These are phyloP conservation scores for Colletotrichum ledebouriae DNA, from an alignment of 2,329 filamentous ascomycete species.

Conservation along the genomic window DNA sequence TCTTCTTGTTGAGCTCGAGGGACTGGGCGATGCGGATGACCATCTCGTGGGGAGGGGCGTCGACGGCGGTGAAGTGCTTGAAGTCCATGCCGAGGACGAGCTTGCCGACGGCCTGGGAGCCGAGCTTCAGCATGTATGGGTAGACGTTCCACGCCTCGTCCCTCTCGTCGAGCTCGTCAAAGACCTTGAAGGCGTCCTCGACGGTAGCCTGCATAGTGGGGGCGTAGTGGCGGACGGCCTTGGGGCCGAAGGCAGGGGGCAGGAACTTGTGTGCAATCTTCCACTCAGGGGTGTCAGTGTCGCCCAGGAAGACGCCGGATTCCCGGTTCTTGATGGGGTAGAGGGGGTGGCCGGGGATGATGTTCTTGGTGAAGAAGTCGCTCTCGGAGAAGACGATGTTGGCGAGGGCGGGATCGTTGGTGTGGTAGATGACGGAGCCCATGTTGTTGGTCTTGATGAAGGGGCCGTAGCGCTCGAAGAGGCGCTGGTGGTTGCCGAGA, in stretches of 20 bases:
- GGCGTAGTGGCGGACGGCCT: constrained; percentile 72
- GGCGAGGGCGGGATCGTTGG: constrained; percentile 63
- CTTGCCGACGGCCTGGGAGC: constrained; percentile 59
- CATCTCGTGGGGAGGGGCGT: constrained; percentile 65
- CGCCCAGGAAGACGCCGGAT: constrained; percentile 61
- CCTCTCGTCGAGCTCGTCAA: constrained; percentile 64
- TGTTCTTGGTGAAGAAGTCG: constrained; percentile 67
- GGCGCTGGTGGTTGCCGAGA: constrained; percentile 67
- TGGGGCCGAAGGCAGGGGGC: constrained; percentile 69
- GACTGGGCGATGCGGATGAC: constrained; percentile 63
- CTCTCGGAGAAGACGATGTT: constrained; percentile 61
- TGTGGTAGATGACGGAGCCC: constrained; percentile 63
- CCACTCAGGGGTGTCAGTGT: constrained; percentile 66
- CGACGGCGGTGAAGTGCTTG: constrained; percentile 56
- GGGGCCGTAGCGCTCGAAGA: constrained; percentile 66
- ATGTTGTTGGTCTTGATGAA: constrained; percentile 66
- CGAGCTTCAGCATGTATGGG: constrained; percentile 64
- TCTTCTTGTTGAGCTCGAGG: constrained; percentile 70
- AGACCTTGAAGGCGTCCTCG: constrained; percentile 63
- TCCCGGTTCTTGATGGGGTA: constrained; percentile 57
- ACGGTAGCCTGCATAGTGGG: constrained; percentile 70
- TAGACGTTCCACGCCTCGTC: constrained; percentile 64
- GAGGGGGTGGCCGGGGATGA: constrained; percentile 64
- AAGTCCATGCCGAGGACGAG: constrained; percentile 62
- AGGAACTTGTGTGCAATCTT: constrained; percentile 71